phyloP scores from a whole-genome alignment of 345 rosid species.

The Citrus inodora region DNA sequence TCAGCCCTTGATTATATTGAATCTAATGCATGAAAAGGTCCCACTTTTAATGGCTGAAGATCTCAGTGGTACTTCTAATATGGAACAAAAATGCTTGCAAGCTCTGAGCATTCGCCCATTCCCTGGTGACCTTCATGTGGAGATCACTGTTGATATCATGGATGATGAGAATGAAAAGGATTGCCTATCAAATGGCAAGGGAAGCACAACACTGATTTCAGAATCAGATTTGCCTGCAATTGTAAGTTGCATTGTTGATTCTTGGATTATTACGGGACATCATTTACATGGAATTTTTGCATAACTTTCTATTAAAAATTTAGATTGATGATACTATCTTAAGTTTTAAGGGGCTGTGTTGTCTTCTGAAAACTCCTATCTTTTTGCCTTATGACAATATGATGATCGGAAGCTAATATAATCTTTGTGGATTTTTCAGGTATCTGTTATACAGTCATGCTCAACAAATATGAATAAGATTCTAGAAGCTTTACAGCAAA shows the following conservation, averaged over 20 bases:
- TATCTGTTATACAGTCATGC: slow-evolving; percentile 64
- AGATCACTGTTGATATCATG: slow-evolving; percentile 28
- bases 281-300: background rate
- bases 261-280: background rate
- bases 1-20: slow-evolving; percentile 62
- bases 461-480: slow-evolving; percentile 60
- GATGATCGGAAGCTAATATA: slow-evolving; percentile 19
- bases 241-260: slow-evolving; percentile 33
- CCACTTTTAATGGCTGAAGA: slow-evolving; percentile 43
- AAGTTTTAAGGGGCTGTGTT: background rate
- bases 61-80: slow-evolving; percentile 42
- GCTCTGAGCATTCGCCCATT: slow-evolving; percentile 54
- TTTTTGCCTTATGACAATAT: background rate
- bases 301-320: slow-evolving; percentile 4
- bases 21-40: slow-evolving; percentile 69
- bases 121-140: slow-evolving; percentile 41
- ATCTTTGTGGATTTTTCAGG: slow-evolving; percentile 43
- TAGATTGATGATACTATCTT: background rate
- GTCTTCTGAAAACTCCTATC: background rate
- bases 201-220: slow-evolving; percentile 31
- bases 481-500: slow-evolving; percentile 68
- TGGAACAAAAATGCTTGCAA: slow-evolving; percentile 72
- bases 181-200: slow-evolving; percentile 27
- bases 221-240: slow-evolving; percentile 60
- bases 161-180: slow-evolving; percentile 45